Conservation (phyloP, 2,329 filamentous ascomycete species). For the Coniochaeta ligniaria region DNA sequence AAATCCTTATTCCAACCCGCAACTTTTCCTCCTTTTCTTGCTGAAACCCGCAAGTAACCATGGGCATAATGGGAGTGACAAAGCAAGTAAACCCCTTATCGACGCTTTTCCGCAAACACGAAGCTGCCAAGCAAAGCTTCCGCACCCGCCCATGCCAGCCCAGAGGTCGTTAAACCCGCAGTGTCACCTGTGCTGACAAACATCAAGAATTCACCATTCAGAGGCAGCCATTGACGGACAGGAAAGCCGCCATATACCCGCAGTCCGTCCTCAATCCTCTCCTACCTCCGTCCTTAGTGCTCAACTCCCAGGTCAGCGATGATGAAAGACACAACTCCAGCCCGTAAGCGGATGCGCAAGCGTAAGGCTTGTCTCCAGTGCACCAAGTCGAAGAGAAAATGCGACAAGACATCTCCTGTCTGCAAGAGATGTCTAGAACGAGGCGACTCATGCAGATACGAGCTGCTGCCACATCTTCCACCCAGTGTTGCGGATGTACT, state of each 20-base stretch:
- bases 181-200: background rate
- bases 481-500: background rate
- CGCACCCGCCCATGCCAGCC: too few relatives aligned
- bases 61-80: too few relatives aligned
- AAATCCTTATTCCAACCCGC: too few relatives aligned
- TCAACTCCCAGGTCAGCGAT: background rate
- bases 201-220: background rate
- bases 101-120: background rate
- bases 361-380: conserved; percentile 24
- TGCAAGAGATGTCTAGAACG: conserved; percentile 21
- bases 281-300: background rate
- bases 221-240: background rate
- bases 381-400: conserved; percentile 27
- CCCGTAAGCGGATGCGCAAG: background rate
- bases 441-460: background rate
- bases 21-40: too few relatives aligned
- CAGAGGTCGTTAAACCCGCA: background rate
- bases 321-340: background rate
- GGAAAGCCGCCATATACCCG: background rate
- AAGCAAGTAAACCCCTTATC: background rate
- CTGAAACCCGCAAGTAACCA: too few relatives aligned
- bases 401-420: conserved; percentile 23
- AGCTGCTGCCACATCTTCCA: background rate
- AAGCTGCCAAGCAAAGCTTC: too few relatives aligned
- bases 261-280: background rate